Evolutionary conservation across 495 filamentous ascomycete species (phyloP).

Genomic region (Clavariopsis aquatica): DNA sequence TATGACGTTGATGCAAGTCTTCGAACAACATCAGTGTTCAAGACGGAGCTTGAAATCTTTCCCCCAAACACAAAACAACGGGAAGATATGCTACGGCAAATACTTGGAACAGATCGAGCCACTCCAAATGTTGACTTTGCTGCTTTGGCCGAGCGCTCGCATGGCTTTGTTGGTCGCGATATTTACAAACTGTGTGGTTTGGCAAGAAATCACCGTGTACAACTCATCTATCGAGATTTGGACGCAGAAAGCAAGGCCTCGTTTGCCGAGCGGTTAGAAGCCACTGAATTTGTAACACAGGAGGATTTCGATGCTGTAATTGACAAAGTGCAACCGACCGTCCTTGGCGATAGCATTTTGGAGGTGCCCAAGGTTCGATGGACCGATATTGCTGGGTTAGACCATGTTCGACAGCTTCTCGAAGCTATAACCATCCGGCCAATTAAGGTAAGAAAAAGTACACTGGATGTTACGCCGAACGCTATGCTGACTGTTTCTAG

Average conservation of each 20-base stretch:
- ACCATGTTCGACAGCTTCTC: conserved; percentile 71
- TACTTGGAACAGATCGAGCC: conserved; percentile 10
- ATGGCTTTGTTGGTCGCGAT: conserved; percentile 70
- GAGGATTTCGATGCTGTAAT: conserved; percentile 59
- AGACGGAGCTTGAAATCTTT: conserved; percentile 74
- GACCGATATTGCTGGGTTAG: conserved; percentile 88
- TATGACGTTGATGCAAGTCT: conserved; percentile 73
- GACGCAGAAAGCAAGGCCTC: background rate
- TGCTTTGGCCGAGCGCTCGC: conserved; percentile 58
- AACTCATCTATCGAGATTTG: background rate
- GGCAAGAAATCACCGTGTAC: conserved; percentile 23
- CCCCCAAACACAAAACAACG: conserved; percentile 60
- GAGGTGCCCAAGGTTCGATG: conserved; percentile 84
- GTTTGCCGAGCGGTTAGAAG: conserved; percentile 11
- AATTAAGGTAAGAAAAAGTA: conserved; percentile 55
- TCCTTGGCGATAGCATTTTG: conserved; percentile 87
- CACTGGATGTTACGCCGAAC: conserved; percentile 29
- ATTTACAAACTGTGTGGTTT: conserved; percentile 41
- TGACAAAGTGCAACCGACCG: conserved; percentile 67
- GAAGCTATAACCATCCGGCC: conserved; percentile 66
- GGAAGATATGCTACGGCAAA: conserved; percentile 63
- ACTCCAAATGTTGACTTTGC: conserved; percentile 40
- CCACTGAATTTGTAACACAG: conserved; percentile 39
- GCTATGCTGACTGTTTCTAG: conserved; percentile 26
- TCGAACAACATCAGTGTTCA: conserved; percentile 22